Evolutionary conservation across 768 basidiomycete species (phyloP).

Genomic region (Rhodotorula kratochvilovae): DNA sequence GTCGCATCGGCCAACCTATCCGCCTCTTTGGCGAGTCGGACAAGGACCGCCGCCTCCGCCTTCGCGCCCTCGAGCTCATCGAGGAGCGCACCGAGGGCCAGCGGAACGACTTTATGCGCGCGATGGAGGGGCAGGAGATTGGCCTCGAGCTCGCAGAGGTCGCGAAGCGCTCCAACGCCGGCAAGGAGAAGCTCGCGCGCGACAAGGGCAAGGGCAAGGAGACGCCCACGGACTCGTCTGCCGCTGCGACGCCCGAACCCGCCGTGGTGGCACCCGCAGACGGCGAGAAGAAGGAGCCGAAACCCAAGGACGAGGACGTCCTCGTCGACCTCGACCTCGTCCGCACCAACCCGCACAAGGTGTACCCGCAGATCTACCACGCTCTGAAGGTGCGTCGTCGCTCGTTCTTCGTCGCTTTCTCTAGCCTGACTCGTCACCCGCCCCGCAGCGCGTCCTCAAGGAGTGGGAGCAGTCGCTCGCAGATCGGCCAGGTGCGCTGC

Average conservation of each 20-base stretch:
- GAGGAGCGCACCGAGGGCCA: constrained; percentile 68
- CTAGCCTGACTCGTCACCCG: background rate
- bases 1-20: constrained; percentile 88
- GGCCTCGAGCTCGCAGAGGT: constrained; percentile 70
- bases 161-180: constrained; percentile 49
- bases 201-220: constrained; percentile 42
- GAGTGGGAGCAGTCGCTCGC: constrained; percentile 98
- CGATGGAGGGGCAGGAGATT: constrained; percentile 56
- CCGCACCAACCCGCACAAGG: constrained; percentile 86
- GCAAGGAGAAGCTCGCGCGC: background rate
- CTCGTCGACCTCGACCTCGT: constrained; percentile 74
- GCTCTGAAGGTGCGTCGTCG: constrained; percentile 64
- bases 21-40: constrained; percentile 91
- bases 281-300: constrained; percentile 63
- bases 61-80: constrained; percentile 89
- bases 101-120: constrained; percentile 73
- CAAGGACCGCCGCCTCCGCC: constrained; percentile 80
- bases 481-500: constrained; percentile 70
- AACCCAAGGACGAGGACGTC: constrained; percentile 53
- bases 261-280: constrained; percentile 45
- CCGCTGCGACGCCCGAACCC: background rate
- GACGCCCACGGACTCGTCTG: constrained; percentile 36
- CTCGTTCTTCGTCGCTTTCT: background rate
- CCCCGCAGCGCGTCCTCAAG: constrained; percentile 62
- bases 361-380: constrained; percentile 95